Percentiles rank a stretch among this genome's conserved stretches.
phyloP scores from a whole-genome alignment of 1,284 basidiomycete genomes.

The Irpex sp. region DNA sequence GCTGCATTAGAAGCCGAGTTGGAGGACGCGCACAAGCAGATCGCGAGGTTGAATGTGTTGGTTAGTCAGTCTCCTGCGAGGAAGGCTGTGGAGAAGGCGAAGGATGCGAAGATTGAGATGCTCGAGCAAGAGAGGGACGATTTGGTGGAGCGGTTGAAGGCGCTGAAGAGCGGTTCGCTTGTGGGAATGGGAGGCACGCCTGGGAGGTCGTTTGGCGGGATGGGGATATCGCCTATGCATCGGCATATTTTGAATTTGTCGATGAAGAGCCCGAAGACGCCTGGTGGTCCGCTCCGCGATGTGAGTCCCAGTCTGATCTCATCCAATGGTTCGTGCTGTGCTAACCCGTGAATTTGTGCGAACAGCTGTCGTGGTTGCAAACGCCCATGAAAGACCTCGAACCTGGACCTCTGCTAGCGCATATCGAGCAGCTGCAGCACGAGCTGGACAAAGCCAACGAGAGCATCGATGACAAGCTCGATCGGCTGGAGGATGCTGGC shows the following conservation, averaged over 20 bases:
- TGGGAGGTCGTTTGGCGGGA: slow-evolving; percentile 38
- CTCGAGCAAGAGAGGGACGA: slow-evolving; percentile 75
- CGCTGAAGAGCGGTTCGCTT: slow-evolving; percentile 43
- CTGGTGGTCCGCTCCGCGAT: slow-evolving; percentile 70
- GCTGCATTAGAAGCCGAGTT: slow-evolving; percentile 70
- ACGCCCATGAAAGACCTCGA: slow-evolving; percentile 45
- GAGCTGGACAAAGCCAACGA: slow-evolving; percentile 75
- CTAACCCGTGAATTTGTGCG: too few relatives aligned
- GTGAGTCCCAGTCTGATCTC: slow-evolving; percentile 36
- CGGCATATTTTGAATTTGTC: slow-evolving; percentile 65
- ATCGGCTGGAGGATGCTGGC: slow-evolving; percentile 75
- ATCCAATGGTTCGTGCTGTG: background rate
- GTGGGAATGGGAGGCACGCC: slow-evolving; percentile 35
- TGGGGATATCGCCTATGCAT: slow-evolving; percentile 64
- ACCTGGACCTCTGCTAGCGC: slow-evolving; percentile 51
- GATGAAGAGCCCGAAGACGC: slow-evolving; percentile 63
- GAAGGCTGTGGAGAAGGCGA: slow-evolving; percentile 66
- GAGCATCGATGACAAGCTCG: slow-evolving; percentile 79
- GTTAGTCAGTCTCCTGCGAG: slow-evolving; percentile 71
- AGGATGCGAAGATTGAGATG: slow-evolving; percentile 65
- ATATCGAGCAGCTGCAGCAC: slow-evolving; percentile 61
- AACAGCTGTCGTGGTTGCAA: slow-evolving; percentile 71
- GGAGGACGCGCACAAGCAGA: slow-evolving; percentile 76
- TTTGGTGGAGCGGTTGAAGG: slow-evolving; percentile 60
- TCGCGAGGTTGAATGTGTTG: slow-evolving; percentile 64